Evolutionary conservation across 306 rosid species (phyloP), one percentile per base, ranked within the genome.

Genomic region (Corylus americana): DNA sequence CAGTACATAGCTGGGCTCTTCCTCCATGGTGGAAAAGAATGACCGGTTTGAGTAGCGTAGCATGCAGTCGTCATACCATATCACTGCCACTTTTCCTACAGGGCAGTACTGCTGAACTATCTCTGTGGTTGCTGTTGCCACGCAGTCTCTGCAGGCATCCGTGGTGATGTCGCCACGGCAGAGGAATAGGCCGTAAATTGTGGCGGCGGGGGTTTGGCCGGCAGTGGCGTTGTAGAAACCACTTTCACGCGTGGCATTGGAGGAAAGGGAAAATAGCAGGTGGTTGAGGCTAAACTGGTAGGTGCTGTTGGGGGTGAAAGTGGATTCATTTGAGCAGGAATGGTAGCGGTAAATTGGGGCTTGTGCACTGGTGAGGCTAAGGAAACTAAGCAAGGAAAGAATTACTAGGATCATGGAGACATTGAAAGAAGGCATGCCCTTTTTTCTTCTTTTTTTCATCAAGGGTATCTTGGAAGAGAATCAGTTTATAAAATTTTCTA

Each of bases 51-150:
- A 81, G 84, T 81, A 87, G 7, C 86, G 80, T 47, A 87, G 4
- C 83, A 84, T 74, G 77, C 90, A 87, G 10, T 79, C 80, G 0
- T 79, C 72, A 62, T 76, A 79, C 90, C 88, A 84, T 1, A 84
- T 55, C 0, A 79, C 42, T 0, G 86, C 72, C 14, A 25, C 77
- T 61, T 79, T 81, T 63, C 13, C 31, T 3, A 1, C 8, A 2
- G 86, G 84, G 71, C 86, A 78, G 64, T 58, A 79, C 3, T 0
- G 4, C 54, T 74, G 71, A 13, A 62, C 78, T 35, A 74, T 9
- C 1, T 31, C 37, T 42, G 4, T 29, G 4, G 86, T 58, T 22
- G 86, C 81, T 3, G 35, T n/a, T n/a, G 82, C 45, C 78, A 59
- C 62, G 1, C 88, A 87, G 22, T 63, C 88, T 12, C 31, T 75